Base-by-base conservation (phyloP, 2,329 filamentous ascomycete species). In the Nemania diffusa region DNA sequence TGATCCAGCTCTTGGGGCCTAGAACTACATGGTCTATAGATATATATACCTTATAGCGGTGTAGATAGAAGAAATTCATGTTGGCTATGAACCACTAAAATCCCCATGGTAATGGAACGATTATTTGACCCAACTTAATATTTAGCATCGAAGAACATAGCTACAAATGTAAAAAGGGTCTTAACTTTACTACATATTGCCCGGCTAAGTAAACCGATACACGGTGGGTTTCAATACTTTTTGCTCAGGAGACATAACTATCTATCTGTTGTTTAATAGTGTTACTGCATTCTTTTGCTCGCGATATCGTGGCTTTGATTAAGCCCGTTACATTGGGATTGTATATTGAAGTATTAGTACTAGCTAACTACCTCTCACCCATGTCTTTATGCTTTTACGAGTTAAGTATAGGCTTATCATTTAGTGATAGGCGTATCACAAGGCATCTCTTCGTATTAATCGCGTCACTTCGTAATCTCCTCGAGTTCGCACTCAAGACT, bases 381-480 rank as follows among this genome's bases (percentile, higher is more conserved):
- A 7, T 44, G 17, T 40, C 37, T 44, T 5, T 17, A 44, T 44
- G 5, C 40, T 44, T 44, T 44, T 17, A 44, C n/a, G n/a, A 20
- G n/a, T 44, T 20, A 5, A 20, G 40, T 5, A 44, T 7, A 20
- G 17, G n/a, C n/a, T 44, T 17, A 20, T 44, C 40, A 20, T 20
- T 20, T 44, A 44, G 40, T n/a, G 8, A 44, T 8, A 7, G 40
- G 40, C n/a, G 3, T 20, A 50, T 57, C 7, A 34, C 37, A 27
- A 46, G 22, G n/a, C 24, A 64, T 64, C 6, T 62, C 1, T 44
- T 51, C 27, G 24, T 60, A 57, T 61, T 55, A 46, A 24, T 53
- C 46, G 17, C 42, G 9, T 67, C 15, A 22, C n/a, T 44, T 64
- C 60, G 57, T 66, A 13, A 64, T 60, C 32, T 53, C 56, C 40